A percentile compares a stretch with the other conserved stretches of the same genome.
Conservation (phyloP, 2,329 filamentous ascomycete species). For the Leptographium radiaticola region DNA sequence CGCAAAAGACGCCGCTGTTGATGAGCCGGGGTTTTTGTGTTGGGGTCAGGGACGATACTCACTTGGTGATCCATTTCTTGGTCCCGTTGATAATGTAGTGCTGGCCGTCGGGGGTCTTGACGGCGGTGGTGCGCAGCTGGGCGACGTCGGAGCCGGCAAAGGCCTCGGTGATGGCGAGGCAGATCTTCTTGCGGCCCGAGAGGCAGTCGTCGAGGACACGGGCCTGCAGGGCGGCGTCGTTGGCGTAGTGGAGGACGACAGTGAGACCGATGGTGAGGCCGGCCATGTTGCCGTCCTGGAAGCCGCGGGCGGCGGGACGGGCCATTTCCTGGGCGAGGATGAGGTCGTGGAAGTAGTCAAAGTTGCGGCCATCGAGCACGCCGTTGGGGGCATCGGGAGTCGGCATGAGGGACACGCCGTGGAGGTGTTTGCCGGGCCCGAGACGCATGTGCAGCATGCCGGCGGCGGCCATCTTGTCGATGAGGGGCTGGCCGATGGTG, state of each 20-base stretch:
- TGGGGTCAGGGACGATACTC: conserved; percentile 4
- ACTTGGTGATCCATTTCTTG: conserved; percentile 79
- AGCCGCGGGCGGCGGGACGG: conserved; percentile 60
- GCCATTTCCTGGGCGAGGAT: conserved; percentile 62
- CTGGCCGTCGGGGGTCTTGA: conserved; percentile 62
- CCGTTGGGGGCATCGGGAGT: conserved; percentile 28
- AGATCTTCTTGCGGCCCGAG: conserved; percentile 75
- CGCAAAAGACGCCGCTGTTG: conserved; percentile 44
- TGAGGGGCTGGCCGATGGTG: conserved; percentile 57
- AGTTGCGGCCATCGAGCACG: conserved; percentile 62
- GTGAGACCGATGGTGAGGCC: conserved; percentile 76
- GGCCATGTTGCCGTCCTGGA: conserved; percentile 77
- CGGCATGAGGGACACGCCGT: conserved; percentile 51
- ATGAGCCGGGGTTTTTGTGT: conserved; percentile 16
- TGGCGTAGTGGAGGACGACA: conserved; percentile 67
- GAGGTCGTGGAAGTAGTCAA: conserved; percentile 79
- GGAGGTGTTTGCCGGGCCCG: conserved; percentile 69
- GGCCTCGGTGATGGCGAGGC: conserved; percentile 75
- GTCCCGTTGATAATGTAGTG: conserved; percentile 59
- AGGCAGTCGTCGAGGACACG: conserved; percentile 60
- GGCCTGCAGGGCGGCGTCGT: conserved; percentile 51
- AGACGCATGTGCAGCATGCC: conserved; percentile 72
- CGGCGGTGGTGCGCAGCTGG: conserved; percentile 63
- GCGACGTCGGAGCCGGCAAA: conserved; percentile 79
- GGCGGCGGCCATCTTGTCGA: conserved; percentile 63